Conservation (phyloP, 2,329 filamentous ascomycete species). For the Ascochyta viciae-villosae region DNA sequence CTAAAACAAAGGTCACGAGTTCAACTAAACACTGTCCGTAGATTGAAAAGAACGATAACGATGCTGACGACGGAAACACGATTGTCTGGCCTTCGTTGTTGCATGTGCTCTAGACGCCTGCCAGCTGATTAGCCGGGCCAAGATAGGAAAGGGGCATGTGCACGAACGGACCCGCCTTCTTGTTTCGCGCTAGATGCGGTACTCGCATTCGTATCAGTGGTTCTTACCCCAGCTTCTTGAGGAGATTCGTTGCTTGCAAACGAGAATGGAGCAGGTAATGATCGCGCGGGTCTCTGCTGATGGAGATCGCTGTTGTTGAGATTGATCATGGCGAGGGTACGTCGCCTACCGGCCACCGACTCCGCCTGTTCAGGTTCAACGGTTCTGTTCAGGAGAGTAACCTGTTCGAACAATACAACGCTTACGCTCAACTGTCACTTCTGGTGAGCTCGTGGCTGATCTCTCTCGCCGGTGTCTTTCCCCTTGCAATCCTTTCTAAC, state of each 20-base stretch:
- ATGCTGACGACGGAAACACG: neutral
- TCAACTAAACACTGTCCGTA: neutral
- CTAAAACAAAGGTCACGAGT: neutral
- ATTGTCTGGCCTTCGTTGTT: neutral
- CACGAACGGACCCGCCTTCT: constrained; percentile 15
- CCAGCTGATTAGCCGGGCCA: constrained; percentile 12
- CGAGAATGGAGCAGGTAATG: neutral
- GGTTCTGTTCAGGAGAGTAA: too few species aligned
- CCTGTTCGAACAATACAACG: too few species aligned
- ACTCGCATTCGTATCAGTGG: constrained; percentile 1
- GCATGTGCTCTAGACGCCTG: constrained; percentile 4
- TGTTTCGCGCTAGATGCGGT: constrained; percentile 9
- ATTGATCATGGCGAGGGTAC: neutral
- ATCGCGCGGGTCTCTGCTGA: constrained; percentile 1
- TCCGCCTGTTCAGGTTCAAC: too few species aligned
- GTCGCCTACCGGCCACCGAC: too few species aligned
- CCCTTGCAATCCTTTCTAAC: too few species aligned
- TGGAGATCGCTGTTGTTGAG: neutral
- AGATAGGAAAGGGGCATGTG: constrained; percentile 12
- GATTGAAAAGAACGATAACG: neutral
- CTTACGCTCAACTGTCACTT: too few species aligned
- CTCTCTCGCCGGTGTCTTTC: too few species aligned
- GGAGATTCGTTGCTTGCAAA: constrained; percentile 10
- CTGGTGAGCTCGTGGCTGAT: too few species aligned
- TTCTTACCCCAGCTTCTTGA: constrained; percentile 9